Evolutionary conservation across 768 basidiomycete species (phyloP), one percentile per base, ranked within the genome.

Genomic region (Neoboletus brunneissimus): DNA sequence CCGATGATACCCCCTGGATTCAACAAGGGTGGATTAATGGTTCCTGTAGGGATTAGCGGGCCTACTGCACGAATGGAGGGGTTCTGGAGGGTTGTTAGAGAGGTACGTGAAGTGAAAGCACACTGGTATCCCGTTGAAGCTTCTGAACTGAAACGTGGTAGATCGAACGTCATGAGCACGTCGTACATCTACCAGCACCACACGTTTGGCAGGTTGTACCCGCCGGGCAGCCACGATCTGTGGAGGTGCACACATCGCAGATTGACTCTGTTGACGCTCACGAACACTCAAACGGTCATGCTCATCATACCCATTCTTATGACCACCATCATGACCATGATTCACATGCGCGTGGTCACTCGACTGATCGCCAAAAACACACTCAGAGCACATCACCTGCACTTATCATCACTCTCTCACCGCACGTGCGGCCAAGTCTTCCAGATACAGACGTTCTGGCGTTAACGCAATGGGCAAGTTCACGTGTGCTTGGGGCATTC

Each of bases 151-250:
- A n/a, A 18, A n/a, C 16, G 13, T 10, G 20, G 10, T 49, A 92
- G 89, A 81, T 95, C 58, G 91, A 94, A 67, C 79, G 87, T 3
- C 92, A 96, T 59, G 89, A 91, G 0, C 81, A 89, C 57, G 88
- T 97, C 25, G 67, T 89, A 0, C 89, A 92, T 66, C 80, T 96
- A 12, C 87, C 89, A 1, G 85, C 89, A 12, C 92, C 91, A 1
- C 91, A 93, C 59, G 85, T 95, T 53, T 95, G 91, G 91, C 91
- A 94, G 65, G 82, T 95, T 42, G 80, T 83, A 0, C 84, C 86
- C 0, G 65, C 59, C 0, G 71, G 69, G 16, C 70, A 72, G 54
- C 60, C 65, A 18, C 54, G 57, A 15, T 59, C 57, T 7, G 15
- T 58, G 42, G 41, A 58, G 23, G 41, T 49, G 10, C 25, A 42